A percentile compares a stretch with the other conserved stretches of the same genome.
These are phyloP conservation scores for Oryza officinalis DNA, from an alignment of 176 grass and related monocot species.

Conservation along the genomic window DNA sequence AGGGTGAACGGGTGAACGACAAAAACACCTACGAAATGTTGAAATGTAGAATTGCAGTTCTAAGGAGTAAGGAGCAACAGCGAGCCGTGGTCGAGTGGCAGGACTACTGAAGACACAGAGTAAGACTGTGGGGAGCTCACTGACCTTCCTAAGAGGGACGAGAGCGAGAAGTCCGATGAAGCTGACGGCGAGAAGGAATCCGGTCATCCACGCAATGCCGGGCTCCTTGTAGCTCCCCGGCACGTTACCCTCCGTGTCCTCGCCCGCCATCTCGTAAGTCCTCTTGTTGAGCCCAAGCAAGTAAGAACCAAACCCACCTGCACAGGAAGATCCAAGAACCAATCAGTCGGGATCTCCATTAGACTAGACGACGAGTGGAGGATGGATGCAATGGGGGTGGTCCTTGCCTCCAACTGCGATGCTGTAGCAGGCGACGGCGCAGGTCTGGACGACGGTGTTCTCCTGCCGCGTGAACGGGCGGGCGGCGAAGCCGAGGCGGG, in stretches of 20 bases:
- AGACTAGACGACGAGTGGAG: not conserved
- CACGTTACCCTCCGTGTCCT: slow-evolving; percentile 71
- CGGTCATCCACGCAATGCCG: slow-evolving; percentile 90
- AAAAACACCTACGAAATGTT: not conserved
- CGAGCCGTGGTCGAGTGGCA: not conserved
- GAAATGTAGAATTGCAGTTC: slow-evolving; percentile 3
- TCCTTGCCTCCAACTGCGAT: slow-evolving; percentile 68
- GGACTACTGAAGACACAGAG: not conserved
- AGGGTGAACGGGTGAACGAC: not conserved
- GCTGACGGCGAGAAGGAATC: slow-evolving; percentile 77
- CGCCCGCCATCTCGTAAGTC: slow-evolving; percentile 79
- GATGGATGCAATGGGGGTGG: not conserved
- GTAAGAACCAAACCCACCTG: slow-evolving; percentile 92
- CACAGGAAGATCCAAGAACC: not conserved
- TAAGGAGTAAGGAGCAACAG: not conserved
- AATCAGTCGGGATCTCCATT: not conserved
- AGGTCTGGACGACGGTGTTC: slow-evolving; percentile 97
- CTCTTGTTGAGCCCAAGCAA: slow-evolving; percentile 79
- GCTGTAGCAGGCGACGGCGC: slow-evolving; percentile 94
- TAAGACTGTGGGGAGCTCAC: not conserved
- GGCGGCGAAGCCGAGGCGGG: slow-evolving; percentile 47
- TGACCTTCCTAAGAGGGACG: slow-evolving; percentile 92
- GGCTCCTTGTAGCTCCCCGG: slow-evolving; percentile 92
- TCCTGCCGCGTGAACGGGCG: slow-evolving; percentile 89
- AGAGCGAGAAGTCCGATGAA: slow-evolving; percentile 81